Percentiles rank a stretch among this genome's conserved stretches.
Evolutionary conservation across 805 yeast genomes (phyloP).

Genomic region (Spathaspora hagerdaliae): DNA sequence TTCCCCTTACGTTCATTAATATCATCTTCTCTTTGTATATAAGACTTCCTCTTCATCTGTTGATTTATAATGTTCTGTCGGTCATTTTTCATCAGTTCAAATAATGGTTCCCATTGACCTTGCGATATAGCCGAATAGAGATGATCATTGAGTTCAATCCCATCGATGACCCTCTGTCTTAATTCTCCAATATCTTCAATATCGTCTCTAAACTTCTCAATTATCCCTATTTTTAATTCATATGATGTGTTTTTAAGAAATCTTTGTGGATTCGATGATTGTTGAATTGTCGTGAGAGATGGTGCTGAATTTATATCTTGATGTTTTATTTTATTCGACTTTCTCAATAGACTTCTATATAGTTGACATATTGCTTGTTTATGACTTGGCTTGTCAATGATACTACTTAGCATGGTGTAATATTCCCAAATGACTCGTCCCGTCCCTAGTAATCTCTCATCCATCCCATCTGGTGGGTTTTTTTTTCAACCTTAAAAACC

Average conservation of each 20-base stretch:
- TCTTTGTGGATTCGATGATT: not conserved
- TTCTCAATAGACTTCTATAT: conserved; percentile 9
- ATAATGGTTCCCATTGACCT: not conserved
- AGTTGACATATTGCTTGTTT: conserved; percentile 6
- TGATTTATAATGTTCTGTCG: not conserved
- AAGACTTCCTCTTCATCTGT: not conserved
- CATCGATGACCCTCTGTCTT: not conserved
- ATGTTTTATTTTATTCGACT: not conserved
- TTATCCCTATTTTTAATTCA: not conserved
- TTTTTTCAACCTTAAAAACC: too few species aligned
- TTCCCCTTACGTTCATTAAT: too few species aligned
- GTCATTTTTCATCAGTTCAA: not conserved
- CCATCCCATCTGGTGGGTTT: too few species aligned
- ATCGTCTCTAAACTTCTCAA: not conserved
- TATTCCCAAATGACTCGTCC: too few species aligned
- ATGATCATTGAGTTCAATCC: not conserved
- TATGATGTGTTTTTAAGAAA: not conserved
- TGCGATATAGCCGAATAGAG: not conserved
- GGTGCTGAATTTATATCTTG: not conserved
- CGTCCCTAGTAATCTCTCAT: too few species aligned
- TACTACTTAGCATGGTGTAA: not conserved
- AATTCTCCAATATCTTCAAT: not conserved
- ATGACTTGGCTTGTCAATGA: not conserved
- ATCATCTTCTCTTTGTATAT: not conserved
- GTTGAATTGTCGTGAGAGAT: not conserved